These are phyloP conservation scores for Salvia hispanica DNA, from an alignment of 257 asterid genomes.

Conservation along the genomic window DNA sequence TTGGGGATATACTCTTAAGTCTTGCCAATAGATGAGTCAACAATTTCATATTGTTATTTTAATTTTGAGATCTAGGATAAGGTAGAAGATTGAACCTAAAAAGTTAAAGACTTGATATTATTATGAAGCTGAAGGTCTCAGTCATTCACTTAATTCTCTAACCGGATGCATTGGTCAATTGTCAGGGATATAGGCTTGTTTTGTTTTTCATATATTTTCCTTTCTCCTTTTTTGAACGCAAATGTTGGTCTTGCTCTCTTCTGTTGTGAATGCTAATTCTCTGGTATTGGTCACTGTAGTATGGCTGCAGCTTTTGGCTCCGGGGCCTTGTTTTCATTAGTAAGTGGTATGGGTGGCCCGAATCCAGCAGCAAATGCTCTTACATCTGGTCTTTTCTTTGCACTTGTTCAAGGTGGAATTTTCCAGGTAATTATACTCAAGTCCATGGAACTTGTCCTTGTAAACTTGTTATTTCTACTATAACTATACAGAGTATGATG, in stretches of 20 bases:
- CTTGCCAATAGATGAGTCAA: neutral
- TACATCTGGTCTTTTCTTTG: conserved; percentile 83
- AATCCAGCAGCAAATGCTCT: conserved; percentile 66
- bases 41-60: neutral
- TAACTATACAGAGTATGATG: neutral
- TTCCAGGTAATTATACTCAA: conserved; percentile 58
- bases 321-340: conserved; percentile 80
- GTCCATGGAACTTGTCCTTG: neutral
- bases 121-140: no score
- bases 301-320: conserved; percentile 97
- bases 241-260: neutral
- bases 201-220: no score
- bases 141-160: no score
- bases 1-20: neutral
- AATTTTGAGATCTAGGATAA: neutral
- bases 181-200: no score
- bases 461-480: neutral
- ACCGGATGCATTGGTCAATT: no score
- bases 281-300: conserved; percentile 50
- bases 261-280: conserved; percentile 12
- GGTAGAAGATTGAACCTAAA: neutral
- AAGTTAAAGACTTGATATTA: no score
- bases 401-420: conserved; percentile 88
- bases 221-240: neutral
- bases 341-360: conserved; percentile 88